These are phyloP conservation scores for Plasmopara muralis DNA, from an alignment of 352 stramenopile genomes.

Conservation along the genomic window DNA sequence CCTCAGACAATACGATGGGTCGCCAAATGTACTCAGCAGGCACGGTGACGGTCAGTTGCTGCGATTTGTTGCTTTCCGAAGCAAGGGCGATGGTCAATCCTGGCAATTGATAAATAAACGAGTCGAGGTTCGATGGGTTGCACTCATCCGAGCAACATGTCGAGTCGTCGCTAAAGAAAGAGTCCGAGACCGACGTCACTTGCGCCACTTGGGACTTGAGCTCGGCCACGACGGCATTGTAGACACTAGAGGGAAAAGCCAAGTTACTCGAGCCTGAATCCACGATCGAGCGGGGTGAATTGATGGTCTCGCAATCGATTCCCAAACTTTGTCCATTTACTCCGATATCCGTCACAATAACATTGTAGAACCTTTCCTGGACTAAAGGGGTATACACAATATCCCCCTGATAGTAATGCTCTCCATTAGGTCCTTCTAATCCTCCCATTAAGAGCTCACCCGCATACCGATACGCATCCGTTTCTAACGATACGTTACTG, in stretches of 20 bases:
- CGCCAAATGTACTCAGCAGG: conserved; percentile 81
- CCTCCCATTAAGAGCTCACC: conserved; percentile 61
- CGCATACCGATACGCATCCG: conserved; percentile 42
- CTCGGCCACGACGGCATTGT: conserved; percentile 45
- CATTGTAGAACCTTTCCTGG: conserved; percentile 73
- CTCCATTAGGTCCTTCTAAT: conserved; percentile 33
- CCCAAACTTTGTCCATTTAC: conserved; percentile 39
- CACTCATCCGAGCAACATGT: conserved; percentile 64
- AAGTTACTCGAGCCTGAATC: conserved; percentile 80
- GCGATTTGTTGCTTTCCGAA: conserved; percentile 29
- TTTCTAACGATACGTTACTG: conserved; percentile 25
- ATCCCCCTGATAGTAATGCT: conserved; percentile 51
- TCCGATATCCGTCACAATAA: conserved; percentile 63
- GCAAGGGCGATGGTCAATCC: conserved; percentile 58
- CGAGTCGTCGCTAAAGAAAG: conserved; percentile 64
- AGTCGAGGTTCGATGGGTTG: conserved; percentile 55
- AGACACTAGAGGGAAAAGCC: conserved; percentile 63
- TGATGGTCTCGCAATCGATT: conserved; percentile 56
- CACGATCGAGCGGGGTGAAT: conserved; percentile 64
- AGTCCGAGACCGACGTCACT: conserved; percentile 35
- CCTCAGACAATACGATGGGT: conserved; percentile 50
- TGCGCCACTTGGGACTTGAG: conserved; percentile 49
- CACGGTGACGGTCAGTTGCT: conserved; percentile 72
- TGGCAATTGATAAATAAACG: conserved; percentile 55
- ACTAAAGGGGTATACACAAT: conserved; percentile 71